Evolutionary conservation across 176 grass and related monocot species (phyloP).

Genomic region (Avena eriantha): DNA sequence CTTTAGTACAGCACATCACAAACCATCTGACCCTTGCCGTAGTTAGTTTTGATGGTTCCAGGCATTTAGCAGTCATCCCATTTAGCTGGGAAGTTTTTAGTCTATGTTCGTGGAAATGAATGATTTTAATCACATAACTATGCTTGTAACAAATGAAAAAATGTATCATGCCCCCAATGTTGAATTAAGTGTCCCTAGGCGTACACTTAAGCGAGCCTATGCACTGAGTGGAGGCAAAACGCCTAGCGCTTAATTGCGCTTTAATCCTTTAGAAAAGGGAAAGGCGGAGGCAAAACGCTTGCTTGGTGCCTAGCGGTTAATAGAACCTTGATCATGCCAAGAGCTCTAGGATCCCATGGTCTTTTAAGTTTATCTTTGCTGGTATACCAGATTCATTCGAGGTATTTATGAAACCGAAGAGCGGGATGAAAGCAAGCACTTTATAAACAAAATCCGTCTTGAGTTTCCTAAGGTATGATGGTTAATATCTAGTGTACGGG

Average conservation of each 20-base stretch:
- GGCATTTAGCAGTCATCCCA: slow-evolving; percentile 1
- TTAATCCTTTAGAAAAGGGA: no score
- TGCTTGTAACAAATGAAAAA: not conserved
- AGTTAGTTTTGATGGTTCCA: not conserved
- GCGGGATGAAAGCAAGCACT: slow-evolving; percentile 61
- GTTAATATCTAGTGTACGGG: slow-evolving; percentile 25
- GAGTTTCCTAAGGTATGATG: slow-evolving; percentile 75
- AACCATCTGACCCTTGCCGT: not conserved
- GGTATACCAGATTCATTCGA: slow-evolving; percentile 63
- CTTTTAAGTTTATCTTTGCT: slow-evolving; percentile 29
- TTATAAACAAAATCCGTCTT: slow-evolving; percentile 76
- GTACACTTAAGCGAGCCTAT: no score
- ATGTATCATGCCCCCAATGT: no score
- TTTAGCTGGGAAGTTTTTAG: not conserved
- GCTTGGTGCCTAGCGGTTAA: no score
- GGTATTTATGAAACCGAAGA: slow-evolving; percentile 87
- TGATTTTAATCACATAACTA: not conserved
- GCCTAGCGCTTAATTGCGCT: no score
- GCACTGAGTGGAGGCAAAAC: no score
- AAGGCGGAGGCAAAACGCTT: no score
- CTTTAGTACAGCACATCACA: not conserved
- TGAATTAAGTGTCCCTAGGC: no score
- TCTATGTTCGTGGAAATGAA: not conserved
- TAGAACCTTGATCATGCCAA: not conserved
- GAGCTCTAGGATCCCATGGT: not conserved